Percentiles rank a stretch among this genome's conserved stretches.
These are phyloP conservation scores for Arachis stenosperma DNA, from an alignment of 306 rosid genomes.

Conservation along the genomic window DNA sequence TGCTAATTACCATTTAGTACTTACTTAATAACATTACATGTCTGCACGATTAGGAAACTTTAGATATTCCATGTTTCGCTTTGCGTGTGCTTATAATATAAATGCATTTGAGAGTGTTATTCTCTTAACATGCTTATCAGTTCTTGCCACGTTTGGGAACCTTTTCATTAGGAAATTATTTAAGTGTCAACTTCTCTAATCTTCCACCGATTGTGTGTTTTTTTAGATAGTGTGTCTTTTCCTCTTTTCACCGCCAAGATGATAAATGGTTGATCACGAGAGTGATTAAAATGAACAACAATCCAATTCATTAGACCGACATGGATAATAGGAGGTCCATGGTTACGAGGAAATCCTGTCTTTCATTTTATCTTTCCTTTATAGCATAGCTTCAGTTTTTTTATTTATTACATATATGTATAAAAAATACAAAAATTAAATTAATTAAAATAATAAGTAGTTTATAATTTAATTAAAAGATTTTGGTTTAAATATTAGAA, in stretches of 20 bases:
- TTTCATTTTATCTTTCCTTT: no score
- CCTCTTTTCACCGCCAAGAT: neutral
- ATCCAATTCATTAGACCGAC: no score
- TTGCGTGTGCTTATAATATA: neutral
- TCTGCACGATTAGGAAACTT: constrained; percentile 1
- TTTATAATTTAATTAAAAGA: no score
- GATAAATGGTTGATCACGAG: no score
- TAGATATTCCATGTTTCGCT: neutral
- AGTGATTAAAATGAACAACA: no score
- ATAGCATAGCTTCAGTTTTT: no score
- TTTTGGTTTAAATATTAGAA: no score
- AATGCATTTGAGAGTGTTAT: neutral
- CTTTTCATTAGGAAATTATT: neutral
- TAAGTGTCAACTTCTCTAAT: neutral
- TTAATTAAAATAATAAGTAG: no score
- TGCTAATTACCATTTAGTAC: neutral
- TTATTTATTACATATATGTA: no score
- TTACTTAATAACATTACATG: neutral
- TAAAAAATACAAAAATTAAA: no score
- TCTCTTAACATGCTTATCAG: neutral
- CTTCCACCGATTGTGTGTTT: neutral
- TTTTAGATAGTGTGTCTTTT: neutral
- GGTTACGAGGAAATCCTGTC: no score
- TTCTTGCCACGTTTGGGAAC: neutral
- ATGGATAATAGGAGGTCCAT: no score